Evolutionary conservation across 495 filamentous ascomycete species (phyloP).

Genomic region (Xylaria longipes): DNA sequence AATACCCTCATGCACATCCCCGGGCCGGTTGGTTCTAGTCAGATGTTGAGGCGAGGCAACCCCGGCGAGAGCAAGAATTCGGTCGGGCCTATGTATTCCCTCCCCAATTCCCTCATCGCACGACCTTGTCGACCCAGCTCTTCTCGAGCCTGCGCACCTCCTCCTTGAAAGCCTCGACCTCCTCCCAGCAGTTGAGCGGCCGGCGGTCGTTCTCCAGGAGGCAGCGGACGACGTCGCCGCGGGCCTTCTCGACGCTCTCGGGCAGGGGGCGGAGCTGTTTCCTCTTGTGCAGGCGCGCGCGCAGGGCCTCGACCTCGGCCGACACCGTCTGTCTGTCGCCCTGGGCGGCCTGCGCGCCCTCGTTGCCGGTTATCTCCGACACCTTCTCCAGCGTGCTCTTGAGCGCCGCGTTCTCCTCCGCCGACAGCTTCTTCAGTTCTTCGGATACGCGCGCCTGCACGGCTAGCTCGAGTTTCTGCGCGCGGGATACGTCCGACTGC

Average conservation of each 20-base stretch:
- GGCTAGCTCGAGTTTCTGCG: conserved; percentile 81
- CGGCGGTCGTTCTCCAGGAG: conserved; percentile 84
- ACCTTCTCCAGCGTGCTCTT: conserved; percentile 69
- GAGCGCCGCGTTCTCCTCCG: conserved; percentile 61
- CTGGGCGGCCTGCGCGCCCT: conserved; percentile 29
- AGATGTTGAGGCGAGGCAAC: not conserved
- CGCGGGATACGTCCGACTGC: conserved; percentile 86
- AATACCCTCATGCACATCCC: not conserved
- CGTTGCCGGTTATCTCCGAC: conserved; percentile 40
- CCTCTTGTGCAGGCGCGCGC: conserved; percentile 73
- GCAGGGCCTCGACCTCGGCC: conserved; percentile 77
- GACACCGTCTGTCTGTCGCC: conserved; percentile 49
- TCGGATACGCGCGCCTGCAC: conserved; percentile 85
- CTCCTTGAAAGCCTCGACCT: conserved; percentile 87
- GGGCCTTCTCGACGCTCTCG: conserved; percentile 73
- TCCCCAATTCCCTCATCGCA: conserved; percentile 46
- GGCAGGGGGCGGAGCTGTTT: conserved; percentile 69
- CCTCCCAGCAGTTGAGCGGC: conserved; percentile 94
- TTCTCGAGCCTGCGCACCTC: conserved; percentile 86
- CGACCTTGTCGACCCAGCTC: conserved; percentile 83
- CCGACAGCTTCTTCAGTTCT: conserved; percentile 79
- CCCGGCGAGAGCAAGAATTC: not conserved
- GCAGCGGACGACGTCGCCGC: conserved; percentile 78
- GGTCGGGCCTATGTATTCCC: not conserved
- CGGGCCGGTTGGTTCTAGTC: not conserved